These are phyloP conservation scores for Lasiodiplodia theobromae DNA, from an alignment of 2,329 filamentous ascomycete species.

Conservation along the genomic window DNA sequence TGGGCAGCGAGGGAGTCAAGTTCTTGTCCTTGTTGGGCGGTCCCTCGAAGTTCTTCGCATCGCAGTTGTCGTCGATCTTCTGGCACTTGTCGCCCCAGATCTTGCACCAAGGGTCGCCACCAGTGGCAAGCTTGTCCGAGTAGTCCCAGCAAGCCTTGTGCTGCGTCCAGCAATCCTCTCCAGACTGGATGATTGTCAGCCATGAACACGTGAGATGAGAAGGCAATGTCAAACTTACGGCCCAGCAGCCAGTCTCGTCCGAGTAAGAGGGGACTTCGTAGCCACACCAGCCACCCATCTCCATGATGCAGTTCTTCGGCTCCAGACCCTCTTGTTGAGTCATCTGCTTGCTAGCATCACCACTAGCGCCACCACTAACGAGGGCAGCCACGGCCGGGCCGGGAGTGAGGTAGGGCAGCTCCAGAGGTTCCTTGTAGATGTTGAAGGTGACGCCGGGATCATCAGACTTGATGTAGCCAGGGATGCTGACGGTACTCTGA, in stretches of 20 bases:
- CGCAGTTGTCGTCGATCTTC: conserved; percentile 51
- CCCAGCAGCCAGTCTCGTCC: conserved; percentile 67
- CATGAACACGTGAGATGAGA: too few relatives aligned
- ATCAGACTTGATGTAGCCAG: conserved; percentile 65
- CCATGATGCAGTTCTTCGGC: conserved; percentile 64
- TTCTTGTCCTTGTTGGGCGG: conserved; percentile 53
- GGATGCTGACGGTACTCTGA: conserved; percentile 67
- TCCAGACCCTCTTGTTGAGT: conserved; percentile 59
- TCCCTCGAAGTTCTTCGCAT: conserved; percentile 49
- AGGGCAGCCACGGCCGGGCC: conserved; percentile 64
- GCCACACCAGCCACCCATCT: conserved; percentile 77
- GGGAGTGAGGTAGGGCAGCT: conserved; percentile 64
- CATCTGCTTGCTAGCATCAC: conserved; percentile 25
- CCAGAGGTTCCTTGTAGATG: conserved; percentile 63
- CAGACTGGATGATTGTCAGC: conserved; percentile 32
- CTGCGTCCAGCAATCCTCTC: conserved; percentile 35
- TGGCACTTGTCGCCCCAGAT: conserved; percentile 70
- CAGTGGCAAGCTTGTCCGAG: conserved; percentile 60
- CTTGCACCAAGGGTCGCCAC: conserved; percentile 64
- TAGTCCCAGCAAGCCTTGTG: conserved; percentile 61
- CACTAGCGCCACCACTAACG: conserved; percentile 37
- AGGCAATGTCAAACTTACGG: conserved; percentile 38
- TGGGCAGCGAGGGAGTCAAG: conserved; percentile 44
- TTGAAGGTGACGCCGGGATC: conserved; percentile 68
- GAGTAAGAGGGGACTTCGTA: conserved; percentile 65